A percentile compares a stretch with the other conserved stretches of the same genome.
Conservation (phyloP, 257 asterid species). For the Scutellaria barbata region DNA sequence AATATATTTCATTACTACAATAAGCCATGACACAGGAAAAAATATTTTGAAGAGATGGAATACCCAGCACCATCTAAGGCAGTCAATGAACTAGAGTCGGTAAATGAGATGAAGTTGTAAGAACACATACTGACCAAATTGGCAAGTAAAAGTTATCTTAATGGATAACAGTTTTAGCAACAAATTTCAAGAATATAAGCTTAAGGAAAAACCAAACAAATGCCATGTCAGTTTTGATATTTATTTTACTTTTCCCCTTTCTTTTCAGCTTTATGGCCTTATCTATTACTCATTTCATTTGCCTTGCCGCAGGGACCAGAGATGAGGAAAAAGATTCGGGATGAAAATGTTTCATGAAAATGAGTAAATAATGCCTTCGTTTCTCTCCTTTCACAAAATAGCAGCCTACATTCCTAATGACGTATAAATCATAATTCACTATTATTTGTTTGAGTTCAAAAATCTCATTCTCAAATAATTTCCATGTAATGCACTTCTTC, state of each 20-base stretch:
- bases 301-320: not conserved
- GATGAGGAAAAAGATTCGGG: no score
- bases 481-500: constrained; percentile 13
- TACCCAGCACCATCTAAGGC: constrained; percentile 1
- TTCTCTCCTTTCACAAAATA: no score
- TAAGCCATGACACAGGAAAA: constrained; percentile 26
- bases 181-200: not conserved
- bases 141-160: constrained; percentile 14
- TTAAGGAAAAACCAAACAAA: constrained; percentile 4
- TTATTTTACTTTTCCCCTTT: not conserved
- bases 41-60: constrained; percentile 13
- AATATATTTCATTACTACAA: not conserved
- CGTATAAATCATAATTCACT: not conserved
- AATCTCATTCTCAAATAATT: constrained; percentile 6
- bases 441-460: constrained; percentile 11
- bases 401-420: no score
- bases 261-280: not conserved
- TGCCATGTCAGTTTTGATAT: not conserved
- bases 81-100: not conserved
- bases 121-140: constrained; percentile 27
- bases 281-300: constrained; percentile 1
- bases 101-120: constrained; percentile 21
- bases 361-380: no score
- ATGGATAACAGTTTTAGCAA: not conserved
- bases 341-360: no score